phyloP scores from a whole-genome alignment of 148 eudicot genomes.

The Pharnaceum exiguum region DNA sequence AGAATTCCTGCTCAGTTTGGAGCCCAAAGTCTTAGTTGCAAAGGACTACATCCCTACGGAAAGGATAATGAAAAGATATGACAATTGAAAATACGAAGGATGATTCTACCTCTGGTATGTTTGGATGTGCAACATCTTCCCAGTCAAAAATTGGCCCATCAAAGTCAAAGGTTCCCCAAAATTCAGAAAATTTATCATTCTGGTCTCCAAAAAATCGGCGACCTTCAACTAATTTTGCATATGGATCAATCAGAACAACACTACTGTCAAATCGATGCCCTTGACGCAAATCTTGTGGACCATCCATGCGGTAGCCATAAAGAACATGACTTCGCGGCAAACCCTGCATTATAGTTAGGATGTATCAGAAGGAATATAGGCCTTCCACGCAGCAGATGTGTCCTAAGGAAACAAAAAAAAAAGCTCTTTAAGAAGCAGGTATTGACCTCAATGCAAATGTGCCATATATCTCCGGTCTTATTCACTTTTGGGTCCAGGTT shows the following conservation, averaged over 20 bases:
- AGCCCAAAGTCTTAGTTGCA: no score
- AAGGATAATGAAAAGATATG: no score
- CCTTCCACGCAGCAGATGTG: background rate
- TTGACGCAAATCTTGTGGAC: conserved; percentile 78
- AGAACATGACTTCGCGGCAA: conserved; percentile 62
- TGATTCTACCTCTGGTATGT: conserved; percentile 75
- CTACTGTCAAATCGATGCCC: conserved; percentile 89
- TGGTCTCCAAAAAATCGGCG: conserved; percentile 85
- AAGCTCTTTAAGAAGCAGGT: background rate
- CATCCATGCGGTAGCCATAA: conserved; percentile 86
- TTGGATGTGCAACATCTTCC: conserved; percentile 72
- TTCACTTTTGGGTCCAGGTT: conserved; percentile 60
- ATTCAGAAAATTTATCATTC: conserved; percentile 47
- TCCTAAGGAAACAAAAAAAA: no score
- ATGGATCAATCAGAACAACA: conserved; percentile 74
- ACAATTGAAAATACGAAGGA: no score
- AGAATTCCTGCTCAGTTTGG: no score
- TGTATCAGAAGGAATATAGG: background rate
- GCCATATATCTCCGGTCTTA: conserved; percentile 95
- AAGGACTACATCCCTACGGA: no score
- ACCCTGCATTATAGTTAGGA: conserved; percentile 40
- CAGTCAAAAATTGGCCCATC: conserved; percentile 71
- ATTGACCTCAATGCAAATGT: conserved; percentile 74
- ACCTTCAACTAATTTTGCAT: conserved; percentile 86
- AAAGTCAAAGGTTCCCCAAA: conserved; percentile 83